Base-by-base conservation (phyloP, 441 rosid species). In the California macrophylla region DNA sequence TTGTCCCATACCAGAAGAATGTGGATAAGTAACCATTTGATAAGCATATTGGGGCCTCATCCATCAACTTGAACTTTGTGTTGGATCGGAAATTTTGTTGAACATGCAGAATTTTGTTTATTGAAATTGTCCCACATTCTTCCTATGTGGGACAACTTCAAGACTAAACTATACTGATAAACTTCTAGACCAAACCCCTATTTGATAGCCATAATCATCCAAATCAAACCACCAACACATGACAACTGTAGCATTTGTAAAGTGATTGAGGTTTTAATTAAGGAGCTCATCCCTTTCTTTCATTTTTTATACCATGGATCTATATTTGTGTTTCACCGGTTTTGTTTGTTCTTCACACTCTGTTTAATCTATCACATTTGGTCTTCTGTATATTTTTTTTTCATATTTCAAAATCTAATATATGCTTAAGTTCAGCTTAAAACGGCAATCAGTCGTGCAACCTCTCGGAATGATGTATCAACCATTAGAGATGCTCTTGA, bases 401-500 rank as follows among this genome's bases (percentile, higher is more conserved):
- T 29, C 21, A 58, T 61, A 54, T 40, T 40, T 9, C 18, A 8
- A 26, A 34, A 58, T 60, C 28, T 24, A 60, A 72, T 34, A 42
- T 20, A 26, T 54, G 64, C 26, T 1, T 45, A 56, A 69, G 71
- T 77, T 77, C 89, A 92, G 99, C 95, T 92, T 73, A 95, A 95
- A 83, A 95, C 95, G 74, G 98, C 98, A 58, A 87, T 95, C 69
- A 76, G 83, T 68, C 97, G 94, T 36, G 99, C 97, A 76, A 93
- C 94, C 68, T 88, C 98, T 74, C 84, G 99, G 72, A 90, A 92
- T 75, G 98, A 95, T 83, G 72, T 92, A 47, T 75, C 86, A 29
- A 95, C 99, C 58, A 80, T 95, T 72, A 87, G 86, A 79, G 97
- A 92, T 72, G 99, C 96, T 73, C 92, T 95, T 77, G 99, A 89